These are phyloP conservation scores for Linnemannia hyalina DNA, from an alignment of 192 early-diverging fungal species.

Conservation along the genomic window DNA sequence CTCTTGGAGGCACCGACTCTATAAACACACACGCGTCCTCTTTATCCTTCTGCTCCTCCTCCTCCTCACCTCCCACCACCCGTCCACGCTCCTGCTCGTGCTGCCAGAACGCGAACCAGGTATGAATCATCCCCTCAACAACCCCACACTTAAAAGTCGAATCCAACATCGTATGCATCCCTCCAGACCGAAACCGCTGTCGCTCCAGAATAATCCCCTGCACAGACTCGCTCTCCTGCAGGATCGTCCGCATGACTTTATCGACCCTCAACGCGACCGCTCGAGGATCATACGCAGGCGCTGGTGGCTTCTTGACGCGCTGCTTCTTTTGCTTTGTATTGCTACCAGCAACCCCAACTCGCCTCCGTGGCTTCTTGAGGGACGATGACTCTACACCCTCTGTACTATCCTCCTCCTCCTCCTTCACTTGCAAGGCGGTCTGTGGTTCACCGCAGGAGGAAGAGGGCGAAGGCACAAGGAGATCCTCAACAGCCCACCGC, in stretches of 20 bases:
- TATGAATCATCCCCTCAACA: conserved; percentile 61
- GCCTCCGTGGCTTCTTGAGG: not conserved
- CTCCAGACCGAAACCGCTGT: conserved; percentile 57
- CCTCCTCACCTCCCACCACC: not conserved
- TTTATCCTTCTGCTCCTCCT: not conserved
- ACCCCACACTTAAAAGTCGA: conserved; percentile 54
- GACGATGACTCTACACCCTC: not conserved
- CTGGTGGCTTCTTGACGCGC: not conserved
- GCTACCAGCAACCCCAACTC: not conserved
- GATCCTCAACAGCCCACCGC: conserved; percentile 58
- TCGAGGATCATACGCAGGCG: conserved; percentile 23
- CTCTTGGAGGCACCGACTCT: conserved; percentile 35
- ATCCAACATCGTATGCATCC: conserved; percentile 54
- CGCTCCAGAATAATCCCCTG: conserved; percentile 54
- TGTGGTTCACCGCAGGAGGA: not conserved
- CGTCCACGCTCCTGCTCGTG: not conserved
- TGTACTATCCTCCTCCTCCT: conserved; percentile 11
- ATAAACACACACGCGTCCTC: not conserved
- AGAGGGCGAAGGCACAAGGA: conserved; percentile 17
- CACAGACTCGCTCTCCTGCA: not conserved
- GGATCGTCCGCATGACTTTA: conserved; percentile 21
- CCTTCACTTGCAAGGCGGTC: not conserved
- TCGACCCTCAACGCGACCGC: conserved; percentile 19
- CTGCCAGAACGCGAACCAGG: conserved; percentile 38
- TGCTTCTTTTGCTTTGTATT: not conserved